Evolutionary conservation across 345 rosid genomes (phyloP), one percentile per base, ranked within the genome.

Genomic region (Populus ilicifolia): DNA sequence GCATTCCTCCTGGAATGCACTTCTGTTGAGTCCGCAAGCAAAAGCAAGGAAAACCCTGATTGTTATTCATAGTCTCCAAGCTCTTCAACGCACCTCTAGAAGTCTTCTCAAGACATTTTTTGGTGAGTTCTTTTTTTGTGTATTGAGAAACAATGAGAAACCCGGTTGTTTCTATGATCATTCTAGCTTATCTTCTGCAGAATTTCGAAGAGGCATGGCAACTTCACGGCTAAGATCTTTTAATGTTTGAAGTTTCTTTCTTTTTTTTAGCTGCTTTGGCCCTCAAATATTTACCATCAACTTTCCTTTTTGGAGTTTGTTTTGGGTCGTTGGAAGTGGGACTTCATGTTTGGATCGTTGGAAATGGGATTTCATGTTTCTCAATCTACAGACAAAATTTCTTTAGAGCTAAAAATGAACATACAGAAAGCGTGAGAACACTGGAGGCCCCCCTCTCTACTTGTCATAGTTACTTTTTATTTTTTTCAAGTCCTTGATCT

Each of bases 1-100:
- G 87, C 86, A 73, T 78, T 82, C 75, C 69, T 41, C 54, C 0
- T 35, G 69, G 86, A 78, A 30, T 84, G 84, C 85, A 62, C 83
- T 79, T 89, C 85, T 81, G 38, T 77, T 80, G 77, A 81, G 84
- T 62, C 18, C 12, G 16, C 29, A 23, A 38, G 14, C 4, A 43
- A 38, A 29, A 13, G 12, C 6, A 66, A 66, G 41, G n/a, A 2
- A 66, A 67, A 17, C 29, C 71, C 69, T 13, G 12, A 11, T 33
- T 56, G 63, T 3, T 13, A 46, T 13, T 14, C 50, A 1, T 13
- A 46, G 50, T 46, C 18, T 46, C 63, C 8, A 56, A n/a, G 63
- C 63, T 23, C 27, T n/a, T 21, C 11, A 10, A 2, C 11, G 44
- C 44, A 41, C 11, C 11, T 41, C 8, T 41, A 41, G 44, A 41